These are phyloP conservation scores for Trichothecium roseum DNA, from an alignment of 2,329 filamentous ascomycete species.

Conservation along the genomic window DNA sequence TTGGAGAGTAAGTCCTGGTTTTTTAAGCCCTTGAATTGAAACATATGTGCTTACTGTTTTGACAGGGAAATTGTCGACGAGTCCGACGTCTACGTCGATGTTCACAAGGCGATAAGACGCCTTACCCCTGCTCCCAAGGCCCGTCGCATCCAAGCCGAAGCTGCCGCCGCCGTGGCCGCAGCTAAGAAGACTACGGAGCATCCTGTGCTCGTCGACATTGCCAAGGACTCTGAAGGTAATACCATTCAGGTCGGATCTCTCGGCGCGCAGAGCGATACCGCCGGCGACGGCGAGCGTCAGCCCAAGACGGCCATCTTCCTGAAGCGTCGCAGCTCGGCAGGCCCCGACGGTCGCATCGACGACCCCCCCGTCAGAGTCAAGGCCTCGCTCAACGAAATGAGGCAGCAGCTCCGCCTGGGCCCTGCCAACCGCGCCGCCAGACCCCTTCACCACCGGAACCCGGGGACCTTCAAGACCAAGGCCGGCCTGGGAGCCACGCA, in stretches of 20 bases:
- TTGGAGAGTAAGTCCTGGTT: conserved; percentile 73
- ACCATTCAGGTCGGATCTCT: conserved; percentile 22
- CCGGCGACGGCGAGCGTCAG: conserved; percentile 28
- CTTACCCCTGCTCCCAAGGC: conserved; percentile 75
- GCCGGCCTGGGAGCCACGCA: conserved; percentile 19
- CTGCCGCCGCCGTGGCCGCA: conserved; percentile 18
- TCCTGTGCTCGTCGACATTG: conserved; percentile 25
- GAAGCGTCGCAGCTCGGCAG: conserved; percentile 46
- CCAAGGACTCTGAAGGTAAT: conserved; percentile 26
- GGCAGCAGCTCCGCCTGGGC: conserved; percentile 53
- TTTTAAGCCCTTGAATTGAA: conserved; percentile 5
- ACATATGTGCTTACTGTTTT: conserved; percentile 12
- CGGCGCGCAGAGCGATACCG: conserved; percentile 24
- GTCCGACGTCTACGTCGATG: conserved; percentile 95
- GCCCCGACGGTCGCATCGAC: conserved; percentile 39
- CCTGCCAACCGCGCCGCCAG: conserved; percentile 58
- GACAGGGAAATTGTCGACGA: conserved; percentile 93
- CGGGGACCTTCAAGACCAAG: conserved; percentile 59
- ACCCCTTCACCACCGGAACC: conserved; percentile 47
- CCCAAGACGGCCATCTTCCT: conserved; percentile 47
- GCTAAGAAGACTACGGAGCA: conserved; percentile 19
- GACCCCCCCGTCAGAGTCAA: conserved; percentile 42
- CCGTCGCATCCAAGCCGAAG: conserved; percentile 35
- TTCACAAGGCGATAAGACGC: conserved; percentile 93
- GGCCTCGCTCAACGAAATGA: conserved; percentile 52